Base-by-base conservation (phyloP, 1,139 yeast species). In the Diutina neorugosa region DNA sequence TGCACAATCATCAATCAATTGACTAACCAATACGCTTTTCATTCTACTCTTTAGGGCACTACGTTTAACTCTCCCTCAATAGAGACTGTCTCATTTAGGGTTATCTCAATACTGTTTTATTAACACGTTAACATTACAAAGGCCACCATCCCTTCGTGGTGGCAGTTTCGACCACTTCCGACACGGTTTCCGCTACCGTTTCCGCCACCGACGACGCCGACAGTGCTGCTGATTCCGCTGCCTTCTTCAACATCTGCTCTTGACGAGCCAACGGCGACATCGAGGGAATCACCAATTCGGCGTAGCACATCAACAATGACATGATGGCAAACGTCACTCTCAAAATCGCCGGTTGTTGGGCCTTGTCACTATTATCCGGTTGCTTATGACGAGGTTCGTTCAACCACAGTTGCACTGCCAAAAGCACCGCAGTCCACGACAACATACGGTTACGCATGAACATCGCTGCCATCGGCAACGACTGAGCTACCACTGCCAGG, bases 381-480 rank as follows among this genome's bases (percentile, higher is more conserved):
- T 58, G 58, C 54, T 55, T 57, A 52, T 59, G 56, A 53, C 50
- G 37, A 2, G 53, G 62, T 53, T 66, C 69, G 66, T 72, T 65
- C 56, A 58, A 55, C 52, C 51, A 58, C 16, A 54, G 63, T 63
- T 51, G 84, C 82, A 63, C 78, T 77, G 64, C 72, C 66, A 51
- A 67, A 65, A 54, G 69, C 52, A 58, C 64, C 62, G 63, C 64
- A 58, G 62, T 64, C 75, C 61, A 58, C 50, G 59, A 57, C 57
- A 58, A 52, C 34, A 57, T 51, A 53, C 57, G 57, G 54, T 58
- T 58, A 27, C 59, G 71, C 71, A 76, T 67, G 63, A 77, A 75
- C 82, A 82, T 80, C 50, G 86, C 86, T 8, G 84, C 83, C 84
- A 82, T 80, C 43, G 87, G 86, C 69, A 81, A 76, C 19, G 84